Evolutionary conservation across 2,329 filamentous ascomycete genomes (phyloP).

Genomic region (Sporothrix dimorphospora): DNA sequence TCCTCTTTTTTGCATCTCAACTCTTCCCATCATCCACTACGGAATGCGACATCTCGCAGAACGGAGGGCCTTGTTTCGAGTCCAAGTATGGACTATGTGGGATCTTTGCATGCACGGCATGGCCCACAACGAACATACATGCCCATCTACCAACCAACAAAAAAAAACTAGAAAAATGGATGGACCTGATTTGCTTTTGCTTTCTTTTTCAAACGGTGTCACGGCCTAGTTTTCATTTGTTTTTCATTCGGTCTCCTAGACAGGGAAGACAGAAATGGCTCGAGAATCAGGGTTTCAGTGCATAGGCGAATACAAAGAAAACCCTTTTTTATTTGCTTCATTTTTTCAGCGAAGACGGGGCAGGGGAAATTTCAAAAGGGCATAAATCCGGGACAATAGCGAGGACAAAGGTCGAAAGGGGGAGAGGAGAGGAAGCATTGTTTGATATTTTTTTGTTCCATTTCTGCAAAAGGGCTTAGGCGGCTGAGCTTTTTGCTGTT

Average conservation of each 20-base stretch:
- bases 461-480: not conserved
- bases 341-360: not conserved
- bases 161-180: not conserved
- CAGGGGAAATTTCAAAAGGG: no score
- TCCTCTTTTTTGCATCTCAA: not conserved
- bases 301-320: not conserved
- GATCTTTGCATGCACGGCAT: not conserved
- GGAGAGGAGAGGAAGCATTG: not conserved
- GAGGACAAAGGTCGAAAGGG: not conserved
- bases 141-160: not conserved
- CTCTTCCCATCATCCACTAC: not conserved
- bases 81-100: not conserved
- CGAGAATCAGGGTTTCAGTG: not conserved
- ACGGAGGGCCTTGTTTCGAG: no score
- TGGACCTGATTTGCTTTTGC: not conserved
- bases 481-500: not conserved
- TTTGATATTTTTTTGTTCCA: not conserved
- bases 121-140: not conserved
- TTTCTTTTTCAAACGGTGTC: not conserved
- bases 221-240: not conserved
- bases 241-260: slow-evolving; percentile 8
- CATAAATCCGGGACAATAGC: not conserved
- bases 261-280: slow-evolving; percentile 7
- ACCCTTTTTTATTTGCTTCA: slow-evolving; percentile 4
- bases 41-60: not conserved